These are phyloP conservation scores for Dactylellina leptospora DNA, from an alignment of 2,329 filamentous ascomycete species.

Conservation along the genomic window DNA sequence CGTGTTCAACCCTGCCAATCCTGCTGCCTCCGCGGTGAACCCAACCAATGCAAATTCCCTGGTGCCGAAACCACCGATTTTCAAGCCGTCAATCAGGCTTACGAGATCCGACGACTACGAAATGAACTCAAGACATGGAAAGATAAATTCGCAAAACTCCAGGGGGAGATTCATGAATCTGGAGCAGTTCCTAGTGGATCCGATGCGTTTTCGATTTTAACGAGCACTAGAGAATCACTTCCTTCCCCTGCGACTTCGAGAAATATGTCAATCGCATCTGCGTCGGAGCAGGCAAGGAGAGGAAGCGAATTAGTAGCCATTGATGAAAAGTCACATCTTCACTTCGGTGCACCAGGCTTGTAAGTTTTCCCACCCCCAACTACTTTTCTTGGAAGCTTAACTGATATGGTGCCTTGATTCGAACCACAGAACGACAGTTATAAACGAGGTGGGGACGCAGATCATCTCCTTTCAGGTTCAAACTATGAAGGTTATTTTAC, in stretches of 20 bases:
- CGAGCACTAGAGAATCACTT: constrained; percentile 9
- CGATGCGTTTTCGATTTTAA: constrained; percentile 9
- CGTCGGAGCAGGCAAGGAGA: neutral
- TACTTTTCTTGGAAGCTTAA: too few relatives aligned
- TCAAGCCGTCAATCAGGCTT: constrained; percentile 44
- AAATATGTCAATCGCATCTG: constrained; percentile 8
- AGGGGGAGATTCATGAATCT: constrained; percentile 7
- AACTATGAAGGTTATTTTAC: neutral
- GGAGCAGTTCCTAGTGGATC: neutral
- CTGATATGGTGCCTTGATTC: neutral
- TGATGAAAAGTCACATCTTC: constrained; percentile 45
- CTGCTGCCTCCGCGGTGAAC: constrained; percentile 43
- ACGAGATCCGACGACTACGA: constrained; percentile 42
- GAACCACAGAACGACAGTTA: constrained; percentile 29
- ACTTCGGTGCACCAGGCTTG: constrained; percentile 47
- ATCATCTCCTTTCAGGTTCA: neutral
- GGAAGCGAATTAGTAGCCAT: constrained; percentile 25
- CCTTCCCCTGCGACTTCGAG: constrained; percentile 21
- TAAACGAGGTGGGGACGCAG: constrained; percentile 28
- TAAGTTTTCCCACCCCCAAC: constrained; percentile 15
- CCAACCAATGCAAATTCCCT: constrained; percentile 37
- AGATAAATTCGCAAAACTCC: constrained; percentile 37
- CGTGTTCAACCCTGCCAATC: constrained; percentile 43
- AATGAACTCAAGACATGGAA: constrained; percentile 46
- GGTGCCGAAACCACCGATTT: constrained; percentile 30